Percentiles rank a stretch among this genome's conserved stretches.
These are phyloP conservation scores for barley (Hordeum vulgare) DNA, from an alignment of 176 grass and related monocot genomes.

Conservation along the genomic window MorexV3_pseudomolecules_assembly NC_058520.1:588785402-588785901, in stretches of 20 bases:
- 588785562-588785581: too few relatives aligned
- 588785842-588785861: neutral
- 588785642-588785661: neutral
- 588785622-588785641: neutral
- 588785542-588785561: neutral
- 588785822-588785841: constrained; percentile 30
- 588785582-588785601: neutral
- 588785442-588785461: constrained; percentile 29
- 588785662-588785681: neutral
- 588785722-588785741: constrained; percentile 5
- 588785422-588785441: constrained; percentile 21
- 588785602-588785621: neutral
- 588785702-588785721: neutral
- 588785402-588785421: constrained; percentile 12
- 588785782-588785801: constrained; percentile 3
- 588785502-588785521: neutral
- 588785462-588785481: neutral
- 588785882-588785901: neutral
- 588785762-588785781: constrained; percentile 1
- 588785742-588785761: constrained; percentile 4
- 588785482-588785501: neutral
- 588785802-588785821: constrained; percentile 17
- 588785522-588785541: neutral
- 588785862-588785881: constrained; percentile 2
- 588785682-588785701: neutral